Conservation (phyloP, 352 stramenopile genomes). For the Globisporangium lucens region DNA sequence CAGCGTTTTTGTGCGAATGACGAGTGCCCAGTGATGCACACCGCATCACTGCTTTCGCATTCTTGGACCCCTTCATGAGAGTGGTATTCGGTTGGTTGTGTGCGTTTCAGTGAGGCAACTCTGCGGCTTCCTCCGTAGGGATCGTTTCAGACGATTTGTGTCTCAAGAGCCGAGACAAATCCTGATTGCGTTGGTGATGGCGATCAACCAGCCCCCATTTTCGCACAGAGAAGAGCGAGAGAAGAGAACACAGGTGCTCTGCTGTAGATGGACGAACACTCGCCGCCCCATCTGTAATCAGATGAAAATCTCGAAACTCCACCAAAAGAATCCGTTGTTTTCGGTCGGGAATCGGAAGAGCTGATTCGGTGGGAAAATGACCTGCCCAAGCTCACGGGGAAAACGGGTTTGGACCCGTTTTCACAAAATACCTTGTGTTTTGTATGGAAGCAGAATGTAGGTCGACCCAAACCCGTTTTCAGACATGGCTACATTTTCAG, state of each 20-base stretch:
- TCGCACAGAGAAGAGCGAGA: neutral
- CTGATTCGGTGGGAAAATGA: slow-evolving; percentile 6
- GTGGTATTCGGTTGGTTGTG: neutral
- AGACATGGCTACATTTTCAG: slow-evolving; percentile 9
- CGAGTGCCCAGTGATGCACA: neutral
- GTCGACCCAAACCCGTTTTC: neutral
- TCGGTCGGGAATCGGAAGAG: neutral
- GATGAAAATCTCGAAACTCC: slow-evolving; percentile 3
- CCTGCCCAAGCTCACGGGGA: neutral
- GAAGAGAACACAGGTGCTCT: neutral
- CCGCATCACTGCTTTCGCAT: neutral
- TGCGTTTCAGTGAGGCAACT: neutral
- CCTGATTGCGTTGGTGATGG: neutral
- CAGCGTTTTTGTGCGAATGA: neutral
- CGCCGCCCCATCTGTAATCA: slow-evolving; percentile 1
- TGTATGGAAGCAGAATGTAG: neutral
- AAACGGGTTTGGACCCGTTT: slow-evolving; percentile 6
- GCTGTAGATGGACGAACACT: neutral
- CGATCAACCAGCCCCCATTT: neutral
- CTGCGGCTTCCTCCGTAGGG: neutral
- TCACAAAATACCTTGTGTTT: neutral
- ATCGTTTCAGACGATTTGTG: neutral
- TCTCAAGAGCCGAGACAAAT: neutral
- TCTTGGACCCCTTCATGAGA: neutral
- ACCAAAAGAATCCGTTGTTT: neutral